These are phyloP conservation scores for Corylus avellana DNA, from an alignment of 306 rosid genomes.

Conservation along the genomic window DNA sequence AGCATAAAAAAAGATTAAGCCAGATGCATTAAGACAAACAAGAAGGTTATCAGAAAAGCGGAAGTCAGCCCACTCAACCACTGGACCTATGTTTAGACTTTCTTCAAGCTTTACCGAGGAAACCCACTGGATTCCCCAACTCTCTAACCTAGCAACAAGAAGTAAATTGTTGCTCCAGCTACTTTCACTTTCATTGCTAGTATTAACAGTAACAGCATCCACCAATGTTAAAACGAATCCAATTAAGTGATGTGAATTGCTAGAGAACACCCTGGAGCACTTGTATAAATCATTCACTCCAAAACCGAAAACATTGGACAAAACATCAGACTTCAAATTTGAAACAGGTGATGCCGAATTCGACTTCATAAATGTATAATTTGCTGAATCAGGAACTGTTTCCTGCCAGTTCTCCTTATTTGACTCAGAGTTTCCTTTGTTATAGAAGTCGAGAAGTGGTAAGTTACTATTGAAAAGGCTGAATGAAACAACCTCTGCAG, in stretches of 20 bases:
- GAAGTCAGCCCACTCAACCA: slow-evolving; percentile 72
- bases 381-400: slow-evolving; percentile 32
- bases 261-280: slow-evolving; percentile 78
- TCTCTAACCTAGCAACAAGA: slow-evolving; percentile 66
- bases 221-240: slow-evolving; percentile 63
- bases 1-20: slow-evolving; percentile 61
- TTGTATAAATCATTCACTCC: slow-evolving; percentile 54
- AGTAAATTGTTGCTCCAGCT: slow-evolving; percentile 49
- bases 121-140: slow-evolving; percentile 74
- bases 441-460: slow-evolving; percentile 44
- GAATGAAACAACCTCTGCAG: slow-evolving; percentile 78
- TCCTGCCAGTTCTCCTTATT: slow-evolving; percentile 45
- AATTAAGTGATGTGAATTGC: slow-evolving; percentile 62
- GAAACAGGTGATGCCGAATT: slow-evolving; percentile 36
- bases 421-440: slow-evolving; percentile 30
- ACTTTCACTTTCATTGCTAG: slow-evolving; percentile 42
- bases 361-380: slow-evolving; percentile 30
- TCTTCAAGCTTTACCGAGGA: slow-evolving; percentile 73
- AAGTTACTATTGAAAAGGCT: slow-evolving; percentile 56
- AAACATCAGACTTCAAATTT: slow-evolving; percentile 40
- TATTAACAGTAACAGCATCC: slow-evolving; percentile 35
- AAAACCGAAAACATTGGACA: slow-evolving; percentile 56
- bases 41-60: slow-evolving; percentile 76
- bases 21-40: slow-evolving; percentile 72
- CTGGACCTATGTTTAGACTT: slow-evolving; percentile 40